phyloP scores from a whole-genome alignment of 2,329 filamentous ascomycete genomes.

The Phyllosticta ampelicida region DNA sequence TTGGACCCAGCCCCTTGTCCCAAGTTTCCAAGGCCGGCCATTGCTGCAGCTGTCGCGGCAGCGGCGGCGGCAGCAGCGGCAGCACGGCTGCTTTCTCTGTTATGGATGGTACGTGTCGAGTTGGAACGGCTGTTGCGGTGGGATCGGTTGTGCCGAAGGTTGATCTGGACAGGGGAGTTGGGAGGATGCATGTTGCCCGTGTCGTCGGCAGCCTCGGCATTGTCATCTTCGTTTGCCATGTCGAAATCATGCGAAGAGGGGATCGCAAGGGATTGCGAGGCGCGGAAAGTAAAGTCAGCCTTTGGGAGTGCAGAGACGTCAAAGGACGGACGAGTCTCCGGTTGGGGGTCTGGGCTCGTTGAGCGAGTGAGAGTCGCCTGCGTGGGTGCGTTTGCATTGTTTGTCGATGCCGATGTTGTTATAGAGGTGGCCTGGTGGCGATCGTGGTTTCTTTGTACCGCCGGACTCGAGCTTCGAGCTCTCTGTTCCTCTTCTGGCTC shows the following conservation, averaged over 20 bases:
- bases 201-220: not conserved
- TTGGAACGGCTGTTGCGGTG: constrained; percentile 21
- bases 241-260: constrained; percentile 38
- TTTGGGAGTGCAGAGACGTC: constrained; percentile 21
- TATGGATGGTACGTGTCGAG: constrained; percentile 10
- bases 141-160: constrained; percentile 19
- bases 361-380: not conserved
- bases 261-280: constrained; percentile 50
- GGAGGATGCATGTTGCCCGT: not conserved
- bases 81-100: not conserved
- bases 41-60: not conserved
- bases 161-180: constrained; percentile 12
- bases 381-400: not conserved
- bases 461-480: constrained; percentile 49
- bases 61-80: not conserved
- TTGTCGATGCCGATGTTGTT: constrained; percentile 2
- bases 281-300: constrained; percentile 56
- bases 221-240: constrained; percentile 43
- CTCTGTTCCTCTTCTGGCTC: constrained; percentile 46
- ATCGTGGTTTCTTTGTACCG: constrained; percentile 34
- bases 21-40: constrained; percentile 24
- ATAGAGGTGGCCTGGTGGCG: not conserved
- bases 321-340: constrained; percentile 12
- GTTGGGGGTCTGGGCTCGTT: constrained; percentile 9
- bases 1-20: constrained; percentile 60